Conservation (phyloP, 768 basidiomycete species). For the Paxillus ammoniavirescens region DNA sequence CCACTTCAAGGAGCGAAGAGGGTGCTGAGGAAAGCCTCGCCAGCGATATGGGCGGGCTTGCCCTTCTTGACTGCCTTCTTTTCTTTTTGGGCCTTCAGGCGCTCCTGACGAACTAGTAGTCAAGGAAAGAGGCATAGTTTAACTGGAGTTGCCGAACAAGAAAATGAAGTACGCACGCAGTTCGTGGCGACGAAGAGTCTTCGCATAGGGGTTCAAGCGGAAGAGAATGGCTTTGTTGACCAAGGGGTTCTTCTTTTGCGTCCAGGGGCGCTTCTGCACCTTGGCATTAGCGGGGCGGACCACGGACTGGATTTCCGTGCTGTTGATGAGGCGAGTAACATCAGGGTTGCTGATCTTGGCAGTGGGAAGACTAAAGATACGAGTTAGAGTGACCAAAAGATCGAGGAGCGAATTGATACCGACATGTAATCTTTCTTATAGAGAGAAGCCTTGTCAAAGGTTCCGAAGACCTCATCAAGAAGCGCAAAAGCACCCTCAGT, state of each 20-base stretch:
- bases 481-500: slow-evolving; percentile 90
- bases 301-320: slow-evolving; percentile 95
- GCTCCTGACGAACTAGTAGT: slow-evolving; percentile 73
- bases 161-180: slow-evolving; percentile 57
- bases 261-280: slow-evolving; percentile 90
- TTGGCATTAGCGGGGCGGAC: slow-evolving; percentile 87
- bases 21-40: slow-evolving; percentile 80
- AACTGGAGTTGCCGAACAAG: neutral
- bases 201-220: slow-evolving; percentile 98
- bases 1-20: slow-evolving; percentile 77
- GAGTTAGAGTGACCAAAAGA: neutral
- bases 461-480: slow-evolving; percentile 95
- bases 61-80: slow-evolving; percentile 58
- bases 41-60: slow-evolving; percentile 60
- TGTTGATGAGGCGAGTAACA: slow-evolving; percentile 97
- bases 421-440: slow-evolving; percentile 90
- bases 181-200: slow-evolving; percentile 87
- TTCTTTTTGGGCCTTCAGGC: slow-evolving; percentile 57
- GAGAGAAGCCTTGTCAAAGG: slow-evolving; percentile 81
- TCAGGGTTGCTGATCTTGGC: slow-evolving; percentile 98
- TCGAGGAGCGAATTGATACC: slow-evolving; percentile 22
- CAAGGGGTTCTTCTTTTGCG: slow-evolving; percentile 99
- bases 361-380: slow-evolving; percentile 67
- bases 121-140: slow-evolving; percentile 5
- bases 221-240: slow-evolving; percentile 91